Evolutionary conservation across 2,329 filamentous ascomycete species (phyloP).

Genomic region (Arthrobotrys iridis): DNA sequence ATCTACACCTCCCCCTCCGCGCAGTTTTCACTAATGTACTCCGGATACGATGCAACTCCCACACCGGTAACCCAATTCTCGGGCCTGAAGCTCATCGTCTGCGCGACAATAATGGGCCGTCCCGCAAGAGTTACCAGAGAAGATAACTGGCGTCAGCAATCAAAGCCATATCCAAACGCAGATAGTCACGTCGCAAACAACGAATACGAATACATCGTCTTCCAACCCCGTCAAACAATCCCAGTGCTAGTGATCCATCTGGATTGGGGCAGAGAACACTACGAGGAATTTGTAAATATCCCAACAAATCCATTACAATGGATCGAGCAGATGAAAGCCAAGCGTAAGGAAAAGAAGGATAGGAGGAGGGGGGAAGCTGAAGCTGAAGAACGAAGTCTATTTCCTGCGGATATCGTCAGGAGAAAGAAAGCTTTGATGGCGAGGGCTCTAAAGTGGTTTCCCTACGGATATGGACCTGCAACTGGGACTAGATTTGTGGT

Average conservation of each 20-base stretch:
- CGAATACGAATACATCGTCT: slow-evolving; percentile 63
- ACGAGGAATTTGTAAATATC: slow-evolving; percentile 56
- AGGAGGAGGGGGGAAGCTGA: not conserved
- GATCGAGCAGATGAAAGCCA: slow-evolving; percentile 27
- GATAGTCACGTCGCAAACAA: slow-evolving; percentile 63
- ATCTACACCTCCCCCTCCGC: slow-evolving; percentile 64
- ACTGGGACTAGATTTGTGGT: slow-evolving; percentile 63
- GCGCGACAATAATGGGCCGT: slow-evolving; percentile 65
- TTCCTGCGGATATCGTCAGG: slow-evolving; percentile 61
- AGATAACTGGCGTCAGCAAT: slow-evolving; percentile 58
- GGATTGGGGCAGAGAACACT: slow-evolving; percentile 61
- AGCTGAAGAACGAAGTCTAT: slow-evolving; percentile 46
- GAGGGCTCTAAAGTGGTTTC: slow-evolving; percentile 64
- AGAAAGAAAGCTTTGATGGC: slow-evolving; percentile 62
- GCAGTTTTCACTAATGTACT: slow-evolving; percentile 62
- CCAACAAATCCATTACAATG: slow-evolving; percentile 55
- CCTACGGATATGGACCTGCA: slow-evolving; percentile 64
- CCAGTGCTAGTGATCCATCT: slow-evolving; percentile 65
- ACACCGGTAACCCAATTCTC: slow-evolving; percentile 60
- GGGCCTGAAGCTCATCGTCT: slow-evolving; percentile 64
- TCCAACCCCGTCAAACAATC: slow-evolving; percentile 63
- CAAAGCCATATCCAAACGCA: slow-evolving; percentile 57
- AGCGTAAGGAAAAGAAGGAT: slow-evolving; percentile 5
- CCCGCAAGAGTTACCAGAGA: slow-evolving; percentile 58
- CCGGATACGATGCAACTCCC: slow-evolving; percentile 56